phyloP scores from a whole-genome alignment of 2,329 filamentous ascomycete species.

The Epicoccum nigrum region DNA sequence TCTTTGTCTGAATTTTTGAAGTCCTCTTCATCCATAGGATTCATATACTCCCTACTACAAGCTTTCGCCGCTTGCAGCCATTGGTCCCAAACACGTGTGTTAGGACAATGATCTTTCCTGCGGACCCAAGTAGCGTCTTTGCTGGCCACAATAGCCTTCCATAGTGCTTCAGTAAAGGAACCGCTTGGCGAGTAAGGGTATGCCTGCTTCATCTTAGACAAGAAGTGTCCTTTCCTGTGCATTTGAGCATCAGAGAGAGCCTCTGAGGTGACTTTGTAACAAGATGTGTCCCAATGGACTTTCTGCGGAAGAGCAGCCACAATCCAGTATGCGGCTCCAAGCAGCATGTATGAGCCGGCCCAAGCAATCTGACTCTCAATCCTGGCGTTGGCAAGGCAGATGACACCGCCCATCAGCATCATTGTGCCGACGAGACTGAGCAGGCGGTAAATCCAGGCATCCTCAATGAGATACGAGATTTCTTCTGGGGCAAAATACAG shows the following conservation, averaged over 20 bases:
- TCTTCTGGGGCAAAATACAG: slow-evolving; percentile 60
- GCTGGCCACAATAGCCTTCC: slow-evolving; percentile 56
- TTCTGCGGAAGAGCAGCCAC: slow-evolving; percentile 56
- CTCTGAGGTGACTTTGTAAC: slow-evolving; percentile 51
- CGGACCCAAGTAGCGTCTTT: slow-evolving; percentile 53
- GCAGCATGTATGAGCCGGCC: slow-evolving; percentile 57
- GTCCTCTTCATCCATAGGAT: slow-evolving; percentile 16
- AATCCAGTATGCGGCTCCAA: slow-evolving; percentile 59
- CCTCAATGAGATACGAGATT: slow-evolving; percentile 54
- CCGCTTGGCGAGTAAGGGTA: slow-evolving; percentile 35
- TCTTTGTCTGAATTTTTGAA: background rate
- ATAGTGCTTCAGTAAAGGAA: slow-evolving; percentile 56
- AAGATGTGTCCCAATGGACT: slow-evolving; percentile 56
- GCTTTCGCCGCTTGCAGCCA: slow-evolving; percentile 49
- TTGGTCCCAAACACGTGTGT: slow-evolving; percentile 50
- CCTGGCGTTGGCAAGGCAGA: slow-evolving; percentile 57
- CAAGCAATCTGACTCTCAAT: slow-evolving; percentile 57
- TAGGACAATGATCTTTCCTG: slow-evolving; percentile 49
- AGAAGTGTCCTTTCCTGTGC: slow-evolving; percentile 35
- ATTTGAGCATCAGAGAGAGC: slow-evolving; percentile 44
- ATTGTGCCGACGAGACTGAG: slow-evolving; percentile 58
- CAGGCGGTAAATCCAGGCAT: slow-evolving; percentile 52
- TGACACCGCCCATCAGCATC: slow-evolving; percentile 60
- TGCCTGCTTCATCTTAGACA: background rate
- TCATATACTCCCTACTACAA: slow-evolving; percentile 24